phyloP scores from a whole-genome alignment of 169 alveolate genomes.

The Cryptosporidium baileyi region DNA sequence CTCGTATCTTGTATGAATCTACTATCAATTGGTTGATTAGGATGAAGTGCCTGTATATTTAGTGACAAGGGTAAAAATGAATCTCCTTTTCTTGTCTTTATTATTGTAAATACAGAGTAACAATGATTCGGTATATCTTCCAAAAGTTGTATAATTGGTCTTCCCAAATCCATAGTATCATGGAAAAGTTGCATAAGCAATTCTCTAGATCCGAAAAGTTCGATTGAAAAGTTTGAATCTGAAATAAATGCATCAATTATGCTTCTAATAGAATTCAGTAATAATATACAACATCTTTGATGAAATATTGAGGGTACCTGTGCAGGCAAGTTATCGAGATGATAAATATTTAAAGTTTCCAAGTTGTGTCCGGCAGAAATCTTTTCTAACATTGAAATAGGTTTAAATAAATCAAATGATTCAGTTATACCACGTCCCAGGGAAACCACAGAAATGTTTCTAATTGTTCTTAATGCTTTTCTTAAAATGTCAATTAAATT shows the following conservation, averaged over 20 bases:
- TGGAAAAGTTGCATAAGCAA: slow-evolving; percentile 46
- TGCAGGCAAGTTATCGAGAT: slow-evolving; percentile 56
- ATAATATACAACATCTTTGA: slow-evolving; percentile 27
- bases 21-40: not conserved
- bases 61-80: slow-evolving; percentile 25
- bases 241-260: slow-evolving; percentile 30
- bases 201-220: slow-evolving; percentile 39
- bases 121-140: slow-evolving; percentile 64
- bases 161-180: slow-evolving; percentile 61
- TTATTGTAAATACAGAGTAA: slow-evolving; percentile 24
- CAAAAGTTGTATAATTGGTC: slow-evolving; percentile 66
- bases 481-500: slow-evolving; percentile 15
- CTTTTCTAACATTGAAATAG: slow-evolving; percentile 30
- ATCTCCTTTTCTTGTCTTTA: slow-evolving; percentile 3
- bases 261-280: slow-evolving; percentile 39
- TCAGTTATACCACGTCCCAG: slow-evolving; percentile 67
- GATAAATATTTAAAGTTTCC: slow-evolving; percentile 21
- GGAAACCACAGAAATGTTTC: slow-evolving; percentile 56
- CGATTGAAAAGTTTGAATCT: slow-evolving; percentile 23
- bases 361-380: slow-evolving; percentile 29
- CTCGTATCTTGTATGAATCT: slow-evolving; percentile 10
- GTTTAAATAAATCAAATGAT: slow-evolving; percentile 46
- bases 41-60: slow-evolving; percentile 32
- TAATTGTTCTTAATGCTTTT: slow-evolving; percentile 35
- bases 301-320: slow-evolving; percentile 58